phyloP scores from a whole-genome alignment of 768 basidiomycete species.

The Tricholoma saponaceum region DNA sequence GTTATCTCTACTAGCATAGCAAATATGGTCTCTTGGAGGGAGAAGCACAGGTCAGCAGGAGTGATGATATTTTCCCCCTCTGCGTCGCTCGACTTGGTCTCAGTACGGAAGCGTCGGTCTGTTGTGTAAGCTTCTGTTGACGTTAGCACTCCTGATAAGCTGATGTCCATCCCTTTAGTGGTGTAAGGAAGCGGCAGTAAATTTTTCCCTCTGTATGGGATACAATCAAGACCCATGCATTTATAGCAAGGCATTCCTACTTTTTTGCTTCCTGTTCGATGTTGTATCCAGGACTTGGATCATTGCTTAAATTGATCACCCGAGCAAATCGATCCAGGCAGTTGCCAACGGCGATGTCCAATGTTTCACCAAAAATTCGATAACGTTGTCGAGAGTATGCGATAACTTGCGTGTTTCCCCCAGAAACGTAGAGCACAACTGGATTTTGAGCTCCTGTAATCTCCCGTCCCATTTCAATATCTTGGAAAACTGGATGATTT shows the following conservation, averaged over 20 bases:
- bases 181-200: conserved; percentile 86
- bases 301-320: conserved; percentile 91
- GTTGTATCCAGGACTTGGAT: conserved; percentile 94
- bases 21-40: conserved; percentile 94
- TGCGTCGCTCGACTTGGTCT: conserved; percentile 31
- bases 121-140: conserved; percentile 83
- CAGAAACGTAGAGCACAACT: conserved; percentile 96
- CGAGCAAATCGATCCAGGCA: conserved; percentile 96
- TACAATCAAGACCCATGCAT: background rate
- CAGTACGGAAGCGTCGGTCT: conserved; percentile 77
- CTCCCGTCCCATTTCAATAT: conserved; percentile 97
- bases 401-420: conserved; percentile 98
- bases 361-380: conserved; percentile 96
- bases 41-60: conserved; percentile 95
- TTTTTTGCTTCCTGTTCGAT: conserved; percentile 95
- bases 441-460: conserved; percentile 95
- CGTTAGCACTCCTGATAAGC: conserved; percentile 90
- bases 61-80: conserved; percentile 74
- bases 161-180: conserved; percentile 98
- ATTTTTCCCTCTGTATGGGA: conserved; percentile 64
- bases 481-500: conserved; percentile 34
- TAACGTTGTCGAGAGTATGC: conserved; percentile 98
- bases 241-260: conserved; percentile 37
- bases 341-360: conserved; percentile 99
- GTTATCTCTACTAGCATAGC: conserved; percentile 99